Evolutionary conservation across 163 green algal genomes (phyloP), one percentile per base, ranked within the genome.

Genomic region (Trebouxiophyceae sp.): DNA sequence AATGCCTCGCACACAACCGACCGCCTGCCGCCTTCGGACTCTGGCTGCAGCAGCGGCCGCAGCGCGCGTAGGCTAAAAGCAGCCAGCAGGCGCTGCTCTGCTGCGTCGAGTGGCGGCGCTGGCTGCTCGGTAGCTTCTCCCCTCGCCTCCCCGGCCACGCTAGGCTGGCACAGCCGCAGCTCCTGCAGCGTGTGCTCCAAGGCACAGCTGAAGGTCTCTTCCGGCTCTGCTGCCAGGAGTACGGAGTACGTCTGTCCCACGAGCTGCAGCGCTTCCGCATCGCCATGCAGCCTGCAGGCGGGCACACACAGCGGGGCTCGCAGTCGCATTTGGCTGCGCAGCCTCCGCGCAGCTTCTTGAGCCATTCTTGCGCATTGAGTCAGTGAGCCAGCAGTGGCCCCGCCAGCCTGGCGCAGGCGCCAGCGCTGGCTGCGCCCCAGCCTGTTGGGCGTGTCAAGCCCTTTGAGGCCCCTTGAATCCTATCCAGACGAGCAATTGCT

Each of bases 191-290:
- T n/a, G n/a, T n/a, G n/a, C n/a, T 28, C 47, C 46, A 33, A 50
- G 62, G 28, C 63, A 71, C 8, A 30, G 56, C 0, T 64, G 75
- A 33, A 47, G 39, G 39, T 47, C 8, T 47, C 39, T 23, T 7
- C 39, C 39, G 39, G 8, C 39, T 47, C 39, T 47, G 39, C n/a
- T 23, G 28, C 28, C 27, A 61, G 55, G 28, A 63, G 57, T 33
- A 31, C 23, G 16, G 4, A 2, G 32, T 63, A 63, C n/a, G 32
- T 31, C 32, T 44, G 57, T 22, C 26, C 5, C 32, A 63, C 26
- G 32, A 63, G 57, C 26, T 44, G 2, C 32, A 26, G 32, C 57
- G 50, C 57, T 33, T 23, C 23, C 32, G 33, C 20, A 5, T 31
- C 57, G 23, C 23, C 19, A 23, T 30, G 19, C 30, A 27, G 29